phyloP scores from a whole-genome alignment of 345 rosid genomes.

The Mercurialis annua region DNA sequence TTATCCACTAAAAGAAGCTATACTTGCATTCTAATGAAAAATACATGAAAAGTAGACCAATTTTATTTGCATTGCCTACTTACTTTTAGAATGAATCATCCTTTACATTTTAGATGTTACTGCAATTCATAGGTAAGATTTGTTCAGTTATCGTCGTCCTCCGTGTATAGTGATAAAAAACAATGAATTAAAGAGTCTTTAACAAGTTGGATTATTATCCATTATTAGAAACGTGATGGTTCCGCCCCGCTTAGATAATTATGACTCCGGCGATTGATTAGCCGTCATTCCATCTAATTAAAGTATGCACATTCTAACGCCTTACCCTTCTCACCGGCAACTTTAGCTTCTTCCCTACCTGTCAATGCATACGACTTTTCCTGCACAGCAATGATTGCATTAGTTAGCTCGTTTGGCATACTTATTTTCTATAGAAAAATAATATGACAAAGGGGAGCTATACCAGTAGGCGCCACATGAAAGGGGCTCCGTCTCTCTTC shows the following conservation, averaged over 20 bases:
- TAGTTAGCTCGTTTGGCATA: not conserved
- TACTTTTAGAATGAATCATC: not conserved
- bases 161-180: too few relatives aligned
- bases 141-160: too few relatives aligned
- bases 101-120: too few relatives aligned
- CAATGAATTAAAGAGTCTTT: not conserved
- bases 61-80: not conserved
- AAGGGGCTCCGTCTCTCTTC: slow-evolving; percentile 67
- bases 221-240: not conserved
- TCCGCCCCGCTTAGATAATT: too few relatives aligned
- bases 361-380: slow-evolving; percentile 55
- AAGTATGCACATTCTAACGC: slow-evolving; percentile 62
- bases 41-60: not conserved
- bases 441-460: slow-evolving; percentile 5
- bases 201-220: not conserved
- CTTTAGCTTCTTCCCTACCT: slow-evolving; percentile 45
- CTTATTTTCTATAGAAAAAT: not conserved
- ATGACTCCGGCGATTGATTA: not conserved
- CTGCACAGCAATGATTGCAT: slow-evolving; percentile 35
- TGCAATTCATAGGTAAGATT: too few relatives aligned
- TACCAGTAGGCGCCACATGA: slow-evolving; percentile 86
- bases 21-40: not conserved
- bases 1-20: not conserved
- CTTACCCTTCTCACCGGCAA: slow-evolving; percentile 48
- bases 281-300: slow-evolving; percentile 15